phyloP scores from a whole-genome alignment of 768 basidiomycete genomes.

The Amanita thiersii region DNA sequence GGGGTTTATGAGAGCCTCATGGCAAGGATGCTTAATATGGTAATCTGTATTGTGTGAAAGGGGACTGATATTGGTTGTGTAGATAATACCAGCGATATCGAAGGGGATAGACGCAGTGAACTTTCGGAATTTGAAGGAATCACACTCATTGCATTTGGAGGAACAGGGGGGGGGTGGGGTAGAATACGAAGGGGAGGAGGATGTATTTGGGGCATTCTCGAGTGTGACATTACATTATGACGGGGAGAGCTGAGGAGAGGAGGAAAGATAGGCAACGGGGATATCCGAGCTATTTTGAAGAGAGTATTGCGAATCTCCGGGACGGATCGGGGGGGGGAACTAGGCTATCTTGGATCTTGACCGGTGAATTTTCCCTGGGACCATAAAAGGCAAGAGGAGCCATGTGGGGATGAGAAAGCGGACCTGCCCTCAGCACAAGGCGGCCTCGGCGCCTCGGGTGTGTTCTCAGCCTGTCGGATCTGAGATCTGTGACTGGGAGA shows the following conservation, averaged over 20 bases:
- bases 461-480: slow-evolving; percentile 18
- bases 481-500: slow-evolving; percentile 24
- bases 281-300: not conserved
- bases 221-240: slow-evolving; percentile 87
- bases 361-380: slow-evolving; percentile 11
- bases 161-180: slow-evolving; percentile 33
- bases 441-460: slow-evolving; percentile 35
- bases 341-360: slow-evolving; percentile 12
- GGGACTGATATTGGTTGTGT: slow-evolving; percentile 17
- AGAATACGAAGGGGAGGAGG: slow-evolving; percentile 34
- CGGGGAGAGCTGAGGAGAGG: slow-evolving; percentile 48
- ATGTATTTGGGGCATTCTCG: slow-evolving; percentile 82
- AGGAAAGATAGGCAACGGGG: not conserved
- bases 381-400: slow-evolving; percentile 11
- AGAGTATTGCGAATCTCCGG: not conserved
- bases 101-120: slow-evolving; percentile 81
- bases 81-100: slow-evolving; percentile 78
- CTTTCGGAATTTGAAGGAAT: slow-evolving; percentile 88
- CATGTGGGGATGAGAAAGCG: slow-evolving; percentile 17
- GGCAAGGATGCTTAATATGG: slow-evolving; percentile 4
- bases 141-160: slow-evolving; percentile 85
- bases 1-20: slow-evolving; percentile 8
- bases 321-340: slow-evolving; percentile 1
- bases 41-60: slow-evolving; percentile 12
- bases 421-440: slow-evolving; percentile 19